Percentiles rank a stretch among this genome's conserved stretches.
phyloP scores from a whole-genome alignment of 176 grass and related monocot genomes.

The Avena insularis region DNA sequence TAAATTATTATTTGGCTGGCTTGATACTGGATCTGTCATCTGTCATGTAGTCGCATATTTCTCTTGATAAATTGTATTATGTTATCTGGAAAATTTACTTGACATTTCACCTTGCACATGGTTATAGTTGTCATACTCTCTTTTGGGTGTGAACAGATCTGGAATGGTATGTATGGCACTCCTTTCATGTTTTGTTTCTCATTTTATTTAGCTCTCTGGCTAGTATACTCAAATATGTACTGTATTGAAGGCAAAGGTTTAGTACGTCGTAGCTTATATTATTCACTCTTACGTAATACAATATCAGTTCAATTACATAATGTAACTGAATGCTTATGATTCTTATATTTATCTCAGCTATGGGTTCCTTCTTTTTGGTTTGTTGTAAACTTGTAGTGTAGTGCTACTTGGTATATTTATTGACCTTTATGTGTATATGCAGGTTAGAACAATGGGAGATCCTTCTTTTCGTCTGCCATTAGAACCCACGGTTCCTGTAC shows the following conservation, averaged over 20 bases:
- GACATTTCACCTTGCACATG: background rate
- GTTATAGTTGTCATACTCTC: conserved; percentile 9
- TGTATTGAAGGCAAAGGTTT: conserved; percentile 4
- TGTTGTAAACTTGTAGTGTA: background rate
- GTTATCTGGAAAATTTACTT: conserved; percentile 6
- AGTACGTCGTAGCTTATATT: background rate
- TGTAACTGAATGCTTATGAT: background rate
- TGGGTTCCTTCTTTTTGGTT: background rate
- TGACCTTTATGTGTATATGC: conserved; percentile 5
- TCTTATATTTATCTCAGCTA: background rate
- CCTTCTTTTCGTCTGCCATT: background rate
- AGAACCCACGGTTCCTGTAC: background rate
- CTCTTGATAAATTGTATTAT: background rate
- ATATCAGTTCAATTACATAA: background rate
- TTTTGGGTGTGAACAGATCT: background rate
- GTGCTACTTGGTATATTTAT: background rate
- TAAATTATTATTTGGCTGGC: background rate
- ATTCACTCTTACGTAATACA: background rate
- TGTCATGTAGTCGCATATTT: background rate
- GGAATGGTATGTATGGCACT: background rate
- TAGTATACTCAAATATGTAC: background rate
- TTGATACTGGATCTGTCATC: background rate
- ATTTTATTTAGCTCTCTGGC: background rate
- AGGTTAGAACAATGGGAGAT: background rate
- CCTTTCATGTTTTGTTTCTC: background rate